phyloP scores from a whole-genome alignment of 495 filamentous ascomycete species.

The Aspergillus baeticus region DNA sequence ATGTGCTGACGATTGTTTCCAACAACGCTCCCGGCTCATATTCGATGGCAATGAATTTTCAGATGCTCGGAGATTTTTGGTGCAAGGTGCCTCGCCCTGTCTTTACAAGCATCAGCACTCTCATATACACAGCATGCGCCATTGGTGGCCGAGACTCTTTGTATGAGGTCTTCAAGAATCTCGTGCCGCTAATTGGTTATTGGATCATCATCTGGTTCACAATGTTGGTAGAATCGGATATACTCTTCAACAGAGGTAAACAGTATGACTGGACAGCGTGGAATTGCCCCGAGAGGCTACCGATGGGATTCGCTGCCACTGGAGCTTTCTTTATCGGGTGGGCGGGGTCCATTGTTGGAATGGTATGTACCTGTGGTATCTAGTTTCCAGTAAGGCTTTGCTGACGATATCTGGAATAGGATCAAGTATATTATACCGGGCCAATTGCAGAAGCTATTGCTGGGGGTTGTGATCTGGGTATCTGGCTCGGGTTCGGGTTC shows the following conservation, averaged over 20 bases:
- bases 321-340: conserved; percentile 48
- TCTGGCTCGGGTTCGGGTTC: conserved; percentile 45
- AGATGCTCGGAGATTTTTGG: conserved; percentile 63
- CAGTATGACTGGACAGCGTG: conserved; percentile 49
- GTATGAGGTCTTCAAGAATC: conserved; percentile 47
- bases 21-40: conserved; percentile 72
- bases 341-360: conserved; percentile 49
- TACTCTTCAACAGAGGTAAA: conserved; percentile 36
- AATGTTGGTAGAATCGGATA: conserved; percentile 43
- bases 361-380: conserved; percentile 31
- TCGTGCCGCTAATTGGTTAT: conserved; percentile 51
- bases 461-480: conserved; percentile 38
- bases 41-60: conserved; percentile 71
- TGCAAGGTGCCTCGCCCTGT: conserved; percentile 67
- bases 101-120: conserved; percentile 49
- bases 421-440: conserved; percentile 50
- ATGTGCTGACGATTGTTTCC: conserved; percentile 65
- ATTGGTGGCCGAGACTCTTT: conserved; percentile 49
- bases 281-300: conserved; percentile 40
- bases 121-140: conserved; percentile 45
- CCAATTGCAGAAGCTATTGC: conserved; percentile 38
- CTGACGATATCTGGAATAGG: conserved; percentile 21
- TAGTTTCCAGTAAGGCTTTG: neutral
- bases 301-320: conserved; percentile 46
- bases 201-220: conserved; percentile 49